phyloP scores from a whole-genome alignment of 1,284 basidiomycete genomes.

The Athelia sp. region DNA sequence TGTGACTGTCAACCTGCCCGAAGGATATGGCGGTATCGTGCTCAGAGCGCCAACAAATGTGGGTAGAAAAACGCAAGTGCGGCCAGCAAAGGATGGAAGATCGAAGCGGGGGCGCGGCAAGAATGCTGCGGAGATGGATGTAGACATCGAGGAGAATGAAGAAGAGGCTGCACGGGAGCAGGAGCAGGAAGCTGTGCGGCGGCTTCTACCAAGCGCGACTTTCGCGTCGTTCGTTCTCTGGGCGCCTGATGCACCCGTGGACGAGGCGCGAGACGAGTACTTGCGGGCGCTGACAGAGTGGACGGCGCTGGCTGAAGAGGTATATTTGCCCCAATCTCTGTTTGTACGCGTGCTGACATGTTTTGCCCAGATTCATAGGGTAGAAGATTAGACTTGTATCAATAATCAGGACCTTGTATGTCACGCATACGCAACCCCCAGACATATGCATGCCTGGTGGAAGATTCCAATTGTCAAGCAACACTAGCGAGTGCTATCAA shows the following conservation, averaged over 20 bases:
- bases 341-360: not conserved
- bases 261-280: conserved; percentile 67
- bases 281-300: conserved; percentile 61
- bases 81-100: conserved; percentile 3
- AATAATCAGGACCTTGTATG: too few relatives aligned
- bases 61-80: conserved; percentile 10
- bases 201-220: conserved; percentile 39
- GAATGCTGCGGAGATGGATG: conserved; percentile 15
- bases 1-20: conserved; percentile 52
- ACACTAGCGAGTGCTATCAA: too few relatives aligned
- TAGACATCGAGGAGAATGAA: conserved; percentile 20
- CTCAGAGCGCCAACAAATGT: conserved; percentile 29
- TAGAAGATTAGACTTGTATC: too few relatives aligned
- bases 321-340: conserved; percentile 32
- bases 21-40: conserved; percentile 65
- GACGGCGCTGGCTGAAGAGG: conserved; percentile 53
- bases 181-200: conserved; percentile 23
- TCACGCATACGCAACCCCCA: too few relatives aligned
- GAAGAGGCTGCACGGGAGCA: conserved; percentile 15
- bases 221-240: conserved; percentile 67
- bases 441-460: too few relatives aligned
- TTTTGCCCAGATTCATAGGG: too few relatives aligned
- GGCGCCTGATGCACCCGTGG: conserved; percentile 66
- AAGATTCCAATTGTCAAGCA: too few relatives aligned
- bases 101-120: conserved; percentile 13